Conservation (phyloP, 2,329 filamentous ascomycete species). For the Colletotrichum falcatum region DNA sequence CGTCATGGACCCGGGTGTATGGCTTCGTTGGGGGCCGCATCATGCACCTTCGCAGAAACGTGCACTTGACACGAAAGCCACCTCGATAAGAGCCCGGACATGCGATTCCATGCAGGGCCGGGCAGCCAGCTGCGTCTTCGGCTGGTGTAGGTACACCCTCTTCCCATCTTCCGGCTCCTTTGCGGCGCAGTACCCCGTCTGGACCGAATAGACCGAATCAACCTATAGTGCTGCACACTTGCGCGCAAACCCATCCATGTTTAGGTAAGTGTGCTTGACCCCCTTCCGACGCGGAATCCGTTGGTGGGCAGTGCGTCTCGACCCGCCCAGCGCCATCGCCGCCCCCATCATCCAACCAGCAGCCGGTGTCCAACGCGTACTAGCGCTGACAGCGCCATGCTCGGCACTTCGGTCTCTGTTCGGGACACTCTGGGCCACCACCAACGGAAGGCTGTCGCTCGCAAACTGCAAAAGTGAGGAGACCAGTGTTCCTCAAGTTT, state of each 20-base stretch:
- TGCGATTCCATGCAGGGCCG: background rate
- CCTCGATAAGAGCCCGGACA: background rate
- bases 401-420: background rate
- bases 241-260: background rate
- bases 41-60: background rate
- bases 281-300: background rate
- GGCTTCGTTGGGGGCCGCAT: background rate
- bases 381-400: slow-evolving; percentile 35
- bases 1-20: background rate
- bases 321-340: slow-evolving; percentile 14
- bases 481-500: background rate
- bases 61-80: background rate
- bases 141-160: background rate
- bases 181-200: background rate
- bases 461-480: background rate
- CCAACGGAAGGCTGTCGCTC: background rate
- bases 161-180: background rate
- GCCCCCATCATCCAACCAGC: slow-evolving; percentile 6
- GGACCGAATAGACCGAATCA: background rate
- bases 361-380: slow-evolving; percentile 27
- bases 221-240: background rate
- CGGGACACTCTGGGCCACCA: background rate
- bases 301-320: slow-evolving; percentile 4
- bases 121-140: background rate
- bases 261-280: background rate